A percentile compares a stretch with the other conserved stretches of the same genome.
Conservation (phyloP, 441 rosid genomes). For the Erodium trifolium region DNA sequence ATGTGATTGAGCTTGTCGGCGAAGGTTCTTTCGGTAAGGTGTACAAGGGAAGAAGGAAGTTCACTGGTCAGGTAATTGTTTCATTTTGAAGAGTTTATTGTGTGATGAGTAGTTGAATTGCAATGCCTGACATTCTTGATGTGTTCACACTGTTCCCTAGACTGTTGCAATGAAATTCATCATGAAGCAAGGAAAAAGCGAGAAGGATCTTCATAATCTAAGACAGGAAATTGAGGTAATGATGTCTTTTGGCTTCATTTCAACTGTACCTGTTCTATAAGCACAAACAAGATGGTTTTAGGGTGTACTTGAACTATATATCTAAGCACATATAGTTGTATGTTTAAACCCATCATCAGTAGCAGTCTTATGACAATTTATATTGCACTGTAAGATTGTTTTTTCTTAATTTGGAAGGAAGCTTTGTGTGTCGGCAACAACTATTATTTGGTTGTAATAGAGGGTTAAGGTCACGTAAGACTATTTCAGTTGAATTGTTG, state of each 20-base stretch:
- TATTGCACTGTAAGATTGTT: not conserved
- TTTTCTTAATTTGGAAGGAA: not conserved
- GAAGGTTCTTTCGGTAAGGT: constrained; percentile 97
- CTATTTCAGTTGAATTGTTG: not conserved
- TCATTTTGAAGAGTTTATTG: not conserved
- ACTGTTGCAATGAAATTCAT: constrained; percentile 98
- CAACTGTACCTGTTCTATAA: not conserved
- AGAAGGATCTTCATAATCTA: constrained; percentile 80
- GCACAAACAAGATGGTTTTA: not conserved
- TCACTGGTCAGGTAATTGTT: constrained; percentile 63
- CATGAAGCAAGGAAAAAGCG: constrained; percentile 90
- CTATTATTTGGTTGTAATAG: not conserved
- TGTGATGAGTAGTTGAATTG: not conserved
- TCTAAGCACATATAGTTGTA: not conserved
- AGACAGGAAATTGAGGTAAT: constrained; percentile 95
- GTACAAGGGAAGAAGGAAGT: constrained; percentile 81
- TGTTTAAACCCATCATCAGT: not conserved
- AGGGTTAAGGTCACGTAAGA: not conserved
- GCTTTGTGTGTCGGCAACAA: not conserved
- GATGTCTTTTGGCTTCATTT: not conserved
- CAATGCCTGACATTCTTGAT: constrained; percentile 4
- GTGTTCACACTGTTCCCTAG: constrained; percentile 29
- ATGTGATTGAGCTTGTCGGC: constrained; percentile 90
- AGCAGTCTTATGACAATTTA: not conserved
- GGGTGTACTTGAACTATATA: not conserved